Evolutionary conservation across 75 land plant genomes (phyloP).

Genomic region (Picea sitchensis): DNA sequence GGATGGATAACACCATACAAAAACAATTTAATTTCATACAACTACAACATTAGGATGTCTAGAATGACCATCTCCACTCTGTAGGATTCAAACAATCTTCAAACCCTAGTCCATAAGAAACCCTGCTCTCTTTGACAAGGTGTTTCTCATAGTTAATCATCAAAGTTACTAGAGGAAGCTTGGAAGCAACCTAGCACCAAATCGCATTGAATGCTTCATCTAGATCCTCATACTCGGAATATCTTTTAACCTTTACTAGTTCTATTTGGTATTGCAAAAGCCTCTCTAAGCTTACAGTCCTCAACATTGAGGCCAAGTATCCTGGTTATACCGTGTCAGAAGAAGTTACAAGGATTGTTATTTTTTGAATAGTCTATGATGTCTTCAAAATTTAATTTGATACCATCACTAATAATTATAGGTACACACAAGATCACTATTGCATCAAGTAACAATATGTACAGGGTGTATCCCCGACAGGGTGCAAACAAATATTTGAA

Average conservation of each 20-base stretch:
- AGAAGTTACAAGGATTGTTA: constrained; percentile 72
- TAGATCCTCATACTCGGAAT: constrained; percentile 71
- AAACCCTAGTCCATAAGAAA: no score
- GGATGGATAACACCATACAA: no score
- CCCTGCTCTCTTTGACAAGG: constrained; percentile 29
- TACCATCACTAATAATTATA: constrained; percentile 81
- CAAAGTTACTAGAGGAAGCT: constrained; percentile 59
- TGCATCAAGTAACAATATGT: constrained; percentile 91
- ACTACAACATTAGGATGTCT: no score
- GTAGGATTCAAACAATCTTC: no score
- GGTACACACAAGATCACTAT: constrained; percentile 88
- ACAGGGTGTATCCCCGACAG: constrained; percentile 96
- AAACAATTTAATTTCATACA: no score
- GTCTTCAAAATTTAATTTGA: constrained; percentile 89
- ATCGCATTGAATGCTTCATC: constrained; percentile 70
- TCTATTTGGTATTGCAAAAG: constrained; percentile 52
- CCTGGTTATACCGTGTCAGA: constrained; percentile 56
- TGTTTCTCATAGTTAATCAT: constrained; percentile 77
- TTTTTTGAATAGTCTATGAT: constrained; percentile 67
- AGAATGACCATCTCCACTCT: no score
- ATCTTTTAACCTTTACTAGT: constrained; percentile 58
- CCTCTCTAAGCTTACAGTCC: constrained; percentile 31
- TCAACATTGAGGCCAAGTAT: constrained; percentile 36
- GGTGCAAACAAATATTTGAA: constrained; percentile 87
- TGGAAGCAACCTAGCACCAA: constrained; percentile 68